These are phyloP conservation scores for Umbilicus rupestris DNA, from an alignment of 164 flowering plant genomes.

Conservation along the genomic window DNA sequence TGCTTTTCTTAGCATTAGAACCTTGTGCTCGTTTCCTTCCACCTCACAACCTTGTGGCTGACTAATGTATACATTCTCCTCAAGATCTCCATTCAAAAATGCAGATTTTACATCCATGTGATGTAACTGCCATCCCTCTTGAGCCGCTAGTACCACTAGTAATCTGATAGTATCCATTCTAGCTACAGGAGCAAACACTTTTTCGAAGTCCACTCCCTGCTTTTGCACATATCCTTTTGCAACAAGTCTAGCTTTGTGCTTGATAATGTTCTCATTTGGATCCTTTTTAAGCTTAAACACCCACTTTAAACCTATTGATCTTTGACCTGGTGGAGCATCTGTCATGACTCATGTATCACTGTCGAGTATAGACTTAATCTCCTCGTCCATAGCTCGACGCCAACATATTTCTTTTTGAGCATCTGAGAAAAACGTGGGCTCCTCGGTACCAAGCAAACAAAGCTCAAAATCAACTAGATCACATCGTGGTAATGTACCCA, in stretches of 20 bases:
- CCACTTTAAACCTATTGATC: too few relatives aligned
- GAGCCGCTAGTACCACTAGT: not conserved
- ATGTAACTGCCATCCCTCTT: not conserved
- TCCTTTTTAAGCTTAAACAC: too few relatives aligned
- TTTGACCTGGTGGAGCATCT: too few relatives aligned
- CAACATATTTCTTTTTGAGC: too few relatives aligned
- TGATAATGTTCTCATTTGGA: not conserved
- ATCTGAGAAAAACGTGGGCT: too few relatives aligned
- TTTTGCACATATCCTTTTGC: conserved; percentile 11
- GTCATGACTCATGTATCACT: too few relatives aligned
- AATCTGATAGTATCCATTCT: not conserved
- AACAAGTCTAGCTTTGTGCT: conserved; percentile 10
- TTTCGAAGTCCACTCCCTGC: not conserved
- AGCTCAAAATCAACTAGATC: too few relatives aligned
- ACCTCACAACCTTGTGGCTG: not conserved
- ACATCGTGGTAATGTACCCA: too few relatives aligned
- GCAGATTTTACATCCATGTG: conserved; percentile 1
- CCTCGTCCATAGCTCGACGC: too few relatives aligned
- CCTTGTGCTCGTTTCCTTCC: conserved; percentile 2
- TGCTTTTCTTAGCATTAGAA: not conserved
- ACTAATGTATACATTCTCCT: not conserved
- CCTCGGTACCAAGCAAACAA: too few relatives aligned
- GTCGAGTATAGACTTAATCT: too few relatives aligned
- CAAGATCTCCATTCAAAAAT: not conserved
- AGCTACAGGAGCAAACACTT: conserved; percentile 11